These are phyloP conservation scores for Gloeostereum incarnatum DNA, from an alignment of 768 basidiomycete genomes.

Conservation along the genomic window DNA sequence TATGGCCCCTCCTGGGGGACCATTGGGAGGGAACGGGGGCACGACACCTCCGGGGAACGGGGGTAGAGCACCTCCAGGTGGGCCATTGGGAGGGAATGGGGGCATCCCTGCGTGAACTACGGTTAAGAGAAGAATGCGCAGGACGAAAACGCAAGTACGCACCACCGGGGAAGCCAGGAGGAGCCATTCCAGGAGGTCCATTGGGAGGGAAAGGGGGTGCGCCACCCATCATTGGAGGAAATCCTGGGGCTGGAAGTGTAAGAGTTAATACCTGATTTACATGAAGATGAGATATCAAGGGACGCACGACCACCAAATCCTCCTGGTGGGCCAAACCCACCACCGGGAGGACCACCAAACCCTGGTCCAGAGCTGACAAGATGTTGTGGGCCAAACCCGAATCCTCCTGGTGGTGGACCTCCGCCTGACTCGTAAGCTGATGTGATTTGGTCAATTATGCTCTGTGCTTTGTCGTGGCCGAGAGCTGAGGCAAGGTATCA, in stretches of 20 bases:
- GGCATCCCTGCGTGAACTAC: slow-evolving; percentile 19
- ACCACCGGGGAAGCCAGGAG: slow-evolving; percentile 35
- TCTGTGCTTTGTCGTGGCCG: slow-evolving; percentile 96
- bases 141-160: slow-evolving; percentile 13
- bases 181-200: slow-evolving; percentile 38
- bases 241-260: slow-evolving; percentile 54
- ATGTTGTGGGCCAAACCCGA: slow-evolving; percentile 80
- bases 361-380: slow-evolving; percentile 47
- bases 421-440: slow-evolving; percentile 83
- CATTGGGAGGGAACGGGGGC: slow-evolving; percentile 47
- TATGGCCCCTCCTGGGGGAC: slow-evolving; percentile 31
- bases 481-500: slow-evolving; percentile 40
- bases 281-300: slow-evolving; percentile 2
- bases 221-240: slow-evolving; percentile 40
- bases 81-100: slow-evolving; percentile 41
- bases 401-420: slow-evolving; percentile 81
- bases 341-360: slow-evolving; percentile 30
- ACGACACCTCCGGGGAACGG: slow-evolving; percentile 18
- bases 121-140: slow-evolving; percentile 4
- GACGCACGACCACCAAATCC: slow-evolving; percentile 28
- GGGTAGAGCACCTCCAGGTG: slow-evolving; percentile 18
- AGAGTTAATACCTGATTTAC: slow-evolving; percentile 8
- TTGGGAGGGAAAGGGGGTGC: slow-evolving; percentile 69
- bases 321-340: slow-evolving; percentile 15
- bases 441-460: slow-evolving; percentile 97